Conservation (phyloP, 2,329 filamentous ascomycete genomes). For the Cercospora janseana region DNA sequence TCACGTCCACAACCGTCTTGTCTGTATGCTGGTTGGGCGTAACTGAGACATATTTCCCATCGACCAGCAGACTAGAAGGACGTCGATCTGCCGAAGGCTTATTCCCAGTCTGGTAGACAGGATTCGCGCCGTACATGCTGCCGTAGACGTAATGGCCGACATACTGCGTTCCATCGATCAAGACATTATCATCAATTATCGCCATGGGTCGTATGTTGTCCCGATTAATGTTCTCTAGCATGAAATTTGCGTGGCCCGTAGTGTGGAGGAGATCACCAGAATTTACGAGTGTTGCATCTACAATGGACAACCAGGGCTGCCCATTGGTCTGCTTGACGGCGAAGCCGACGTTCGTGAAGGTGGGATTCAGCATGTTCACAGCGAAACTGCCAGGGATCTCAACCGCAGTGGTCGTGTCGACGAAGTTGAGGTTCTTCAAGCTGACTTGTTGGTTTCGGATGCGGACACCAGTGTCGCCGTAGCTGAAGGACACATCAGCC, state of each 20-base stretch:
- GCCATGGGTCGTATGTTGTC: constrained; percentile 15
- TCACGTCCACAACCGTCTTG: constrained; percentile 14
- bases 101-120: constrained; percentile 14
- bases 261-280: constrained; percentile 18
- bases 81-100: background rate
- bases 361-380: constrained; percentile 18
- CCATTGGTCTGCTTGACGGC: constrained; percentile 18
- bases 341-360: constrained; percentile 13
- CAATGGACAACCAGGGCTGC: constrained; percentile 18
- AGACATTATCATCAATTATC: constrained; percentile 6
- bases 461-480: constrained; percentile 23
- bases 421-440: constrained; percentile 21
- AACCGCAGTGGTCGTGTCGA: constrained; percentile 18
- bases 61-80: background rate
- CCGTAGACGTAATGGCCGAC: constrained; percentile 23
- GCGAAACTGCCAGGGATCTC: constrained; percentile 17
- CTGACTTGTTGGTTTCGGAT: constrained; percentile 18
- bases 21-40: constrained; percentile 11
- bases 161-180: constrained; percentile 1
- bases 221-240: constrained; percentile 20
- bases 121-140: constrained; percentile 21
- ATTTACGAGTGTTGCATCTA: constrained; percentile 15
- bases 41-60: constrained; percentile 11
- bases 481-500: constrained; percentile 32
- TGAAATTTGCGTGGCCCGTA: constrained; percentile 21